Base-by-base conservation (phyloP, 202 grass and related monocot species). In the Setaria viridis region DNA sequence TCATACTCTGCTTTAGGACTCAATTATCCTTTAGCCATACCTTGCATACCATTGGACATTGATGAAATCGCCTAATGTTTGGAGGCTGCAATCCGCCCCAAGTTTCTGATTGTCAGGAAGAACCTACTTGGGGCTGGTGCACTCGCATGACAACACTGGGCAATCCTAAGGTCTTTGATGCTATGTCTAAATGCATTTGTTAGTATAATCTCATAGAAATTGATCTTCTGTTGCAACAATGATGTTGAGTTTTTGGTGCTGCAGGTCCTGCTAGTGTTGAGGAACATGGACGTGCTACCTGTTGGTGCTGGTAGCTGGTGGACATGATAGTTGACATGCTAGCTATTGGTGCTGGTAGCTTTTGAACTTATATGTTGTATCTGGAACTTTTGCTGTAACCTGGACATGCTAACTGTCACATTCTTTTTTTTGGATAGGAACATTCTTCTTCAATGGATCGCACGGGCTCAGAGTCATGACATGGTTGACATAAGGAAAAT, bases 71-170 rank as follows among this genome's bases (percentile, higher is more conserved):
- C 68, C 69, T 67, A 82, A 11, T 35, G 19, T 39, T 39, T 79
- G 25, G 87, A 90, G 80, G 62, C 30, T 91, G 74, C 62, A 83
- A 63, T 53, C 20, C 42, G 62, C 69, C 80, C 14, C 67, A 87
- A 86, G 67, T 80, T 72, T 83, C 84, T 82, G 85, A 73, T 83
- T 51, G 54, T 53, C 90, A 89, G 82, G 88, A 82, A 72, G 87
- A 92, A 90, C 87, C 85, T 84, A 73, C 91, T 89, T 84, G 89
- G 19, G 48, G 89, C 57, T 20, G 39, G 74, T 87, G 57, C 71
- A 89, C 70, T 69, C 74, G 79, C 15, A 85, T 97, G 89, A 77
- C 75, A 72, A 70, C 11, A 4, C 6, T 2, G 80, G 85, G 77
- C 72, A 66, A 63, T 17, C 11, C 88, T 86, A 89, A 91, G 83